Evolutionary conservation across 768 basidiomycete species (phyloP).

Genomic region (Pleurotus tuber-regium): DNA sequence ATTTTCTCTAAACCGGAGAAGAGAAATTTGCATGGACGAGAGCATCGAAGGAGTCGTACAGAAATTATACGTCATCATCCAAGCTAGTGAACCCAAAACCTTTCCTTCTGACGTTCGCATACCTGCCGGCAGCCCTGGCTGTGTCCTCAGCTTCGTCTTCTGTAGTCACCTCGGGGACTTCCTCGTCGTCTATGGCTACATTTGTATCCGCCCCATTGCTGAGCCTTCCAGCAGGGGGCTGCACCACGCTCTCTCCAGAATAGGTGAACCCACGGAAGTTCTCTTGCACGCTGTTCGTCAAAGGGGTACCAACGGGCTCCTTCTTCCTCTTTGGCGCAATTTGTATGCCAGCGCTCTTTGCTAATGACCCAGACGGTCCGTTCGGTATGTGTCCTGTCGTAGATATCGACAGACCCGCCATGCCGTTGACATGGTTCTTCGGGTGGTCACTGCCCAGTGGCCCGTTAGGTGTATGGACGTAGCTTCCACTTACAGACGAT

Average conservation of each 20-base stretch:
- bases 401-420: conserved; percentile 13
- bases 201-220: conserved; percentile 22
- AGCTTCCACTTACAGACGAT: conserved; percentile 37
- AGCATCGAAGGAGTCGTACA: not conserved
- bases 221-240: conserved; percentile 40
- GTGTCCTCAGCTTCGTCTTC: conserved; percentile 80
- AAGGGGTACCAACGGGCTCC: conserved; percentile 55
- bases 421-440: conserved; percentile 8
- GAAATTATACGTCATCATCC: conserved; percentile 31
- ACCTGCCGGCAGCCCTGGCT: conserved; percentile 62
- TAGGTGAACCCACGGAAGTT: conserved; percentile 96
- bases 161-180: conserved; percentile 47
- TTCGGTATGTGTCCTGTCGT: conserved; percentile 16
- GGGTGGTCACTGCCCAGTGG: conserved; percentile 65
- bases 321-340: conserved; percentile 49
- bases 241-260: conserved; percentile 69
- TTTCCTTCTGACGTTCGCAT: conserved; percentile 56
- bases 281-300: conserved; percentile 93
- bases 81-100: conserved; percentile 39
- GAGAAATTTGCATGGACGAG: too few relatives aligned
- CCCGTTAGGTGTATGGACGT: conserved; percentile 70
- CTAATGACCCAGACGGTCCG: conserved; percentile 17
- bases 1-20: too few relatives aligned
- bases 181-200: conserved; percentile 48
- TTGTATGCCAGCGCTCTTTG: conserved; percentile 41